Evolutionary conservation across 73 alveolate genomes (phyloP).

Genomic region (Paramecium octaurelia): DNA sequence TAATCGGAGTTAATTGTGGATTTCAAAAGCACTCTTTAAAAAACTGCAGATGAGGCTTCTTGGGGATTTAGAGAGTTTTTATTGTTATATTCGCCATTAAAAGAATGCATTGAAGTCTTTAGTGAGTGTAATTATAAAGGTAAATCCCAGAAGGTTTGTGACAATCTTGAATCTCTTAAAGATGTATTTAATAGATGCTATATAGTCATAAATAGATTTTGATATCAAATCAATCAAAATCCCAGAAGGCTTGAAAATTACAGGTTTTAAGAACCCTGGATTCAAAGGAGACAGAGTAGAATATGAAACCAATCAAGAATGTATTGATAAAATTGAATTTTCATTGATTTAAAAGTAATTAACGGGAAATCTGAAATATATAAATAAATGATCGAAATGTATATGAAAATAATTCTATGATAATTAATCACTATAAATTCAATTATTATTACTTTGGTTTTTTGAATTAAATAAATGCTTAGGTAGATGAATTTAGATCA

Average conservation of each 20-base stretch:
- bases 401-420: not conserved
- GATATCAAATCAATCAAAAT: conserved; percentile 29
- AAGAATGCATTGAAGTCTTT: conserved; percentile 11
- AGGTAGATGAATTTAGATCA: too few relatives aligned
- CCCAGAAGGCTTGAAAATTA: conserved; percentile 40
- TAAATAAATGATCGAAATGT: not conserved
- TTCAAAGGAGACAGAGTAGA: conserved; percentile 41
- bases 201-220: conserved; percentile 16
- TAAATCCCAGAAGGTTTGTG: not conserved
- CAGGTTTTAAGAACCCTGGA: not conserved
- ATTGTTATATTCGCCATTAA: not conserved
- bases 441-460: too few relatives aligned
- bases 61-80: conserved; percentile 34
- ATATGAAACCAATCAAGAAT: conserved; percentile 39
- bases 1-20: not conserved
- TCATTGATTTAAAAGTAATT: not conserved
- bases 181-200: not conserved
- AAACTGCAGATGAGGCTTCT: not conserved
- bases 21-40: not conserved
- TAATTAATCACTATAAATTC: too few relatives aligned
- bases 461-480: too few relatives aligned
- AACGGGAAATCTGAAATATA: not conserved
- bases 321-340: conserved; percentile 6
- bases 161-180: not conserved
- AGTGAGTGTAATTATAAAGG: conserved; percentile 46